Evolutionary conservation across 2,329 filamentous ascomycete species (phyloP).

Genomic region (Davidsoniella neocaledoniae): DNA sequence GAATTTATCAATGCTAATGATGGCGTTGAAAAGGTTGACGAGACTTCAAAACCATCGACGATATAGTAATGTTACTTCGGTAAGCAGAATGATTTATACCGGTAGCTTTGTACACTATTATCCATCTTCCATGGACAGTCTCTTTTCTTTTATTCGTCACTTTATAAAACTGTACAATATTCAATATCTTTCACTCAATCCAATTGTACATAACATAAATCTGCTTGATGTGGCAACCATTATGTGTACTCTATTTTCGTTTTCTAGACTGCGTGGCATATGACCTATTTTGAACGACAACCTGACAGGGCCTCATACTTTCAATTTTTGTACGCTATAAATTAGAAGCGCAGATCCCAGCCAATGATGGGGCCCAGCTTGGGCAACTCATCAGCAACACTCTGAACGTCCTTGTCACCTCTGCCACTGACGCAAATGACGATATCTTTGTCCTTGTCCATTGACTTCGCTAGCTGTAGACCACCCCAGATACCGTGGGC

Average conservation of each 20-base stretch:
- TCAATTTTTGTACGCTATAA: not conserved
- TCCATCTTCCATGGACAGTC: too few relatives aligned
- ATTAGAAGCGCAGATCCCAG: conserved; percentile 49
- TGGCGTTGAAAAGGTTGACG: not conserved
- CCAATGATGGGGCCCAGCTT: conserved; percentile 76
- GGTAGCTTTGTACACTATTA: too few relatives aligned
- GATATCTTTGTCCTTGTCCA: conserved; percentile 74
- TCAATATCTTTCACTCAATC: too few relatives aligned
- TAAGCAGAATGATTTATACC: too few relatives aligned
- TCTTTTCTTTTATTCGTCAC: too few relatives aligned
- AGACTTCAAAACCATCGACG: not conserved
- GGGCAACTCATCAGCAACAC: conserved; percentile 85
- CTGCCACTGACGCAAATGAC: conserved; percentile 88
- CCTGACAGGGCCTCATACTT: not conserved
- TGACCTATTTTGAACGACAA: too few relatives aligned
- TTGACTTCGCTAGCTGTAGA: conserved; percentile 78
- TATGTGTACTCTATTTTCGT: not conserved
- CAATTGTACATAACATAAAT: too few relatives aligned
- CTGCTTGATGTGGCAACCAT: not conserved
- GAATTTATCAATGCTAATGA: conserved; percentile 16
- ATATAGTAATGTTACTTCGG: too few relatives aligned
- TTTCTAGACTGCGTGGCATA: not conserved
- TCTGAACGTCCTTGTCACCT: conserved; percentile 98
- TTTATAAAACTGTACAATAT: too few relatives aligned
- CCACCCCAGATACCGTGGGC: conserved; percentile 85